Percentiles rank a stretch among this genome's conserved stretches.
Evolutionary conservation across 345 rosid genomes (phyloP).

Genomic region (Populus euphratica): DNA sequence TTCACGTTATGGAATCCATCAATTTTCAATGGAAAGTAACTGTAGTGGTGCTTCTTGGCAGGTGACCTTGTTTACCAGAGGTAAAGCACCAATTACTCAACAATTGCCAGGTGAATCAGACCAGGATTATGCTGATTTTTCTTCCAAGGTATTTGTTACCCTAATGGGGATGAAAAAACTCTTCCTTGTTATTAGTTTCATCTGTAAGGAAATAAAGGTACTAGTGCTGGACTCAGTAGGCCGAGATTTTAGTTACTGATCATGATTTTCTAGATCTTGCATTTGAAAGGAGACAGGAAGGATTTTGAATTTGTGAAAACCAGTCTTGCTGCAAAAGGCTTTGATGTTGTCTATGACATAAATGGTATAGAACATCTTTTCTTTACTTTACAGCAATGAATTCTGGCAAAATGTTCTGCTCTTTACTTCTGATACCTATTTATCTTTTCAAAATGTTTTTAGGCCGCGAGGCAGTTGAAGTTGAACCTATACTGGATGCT

Average conservation of each 20-base stretch:
- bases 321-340: conserved; percentile 90
- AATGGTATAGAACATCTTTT: conserved; percentile 45
- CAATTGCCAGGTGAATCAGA: conserved; percentile 89
- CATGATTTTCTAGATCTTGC: conserved; percentile 60
- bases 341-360: conserved; percentile 89
- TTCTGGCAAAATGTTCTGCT: neutral
- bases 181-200: neutral
- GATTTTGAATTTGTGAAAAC: conserved; percentile 94
- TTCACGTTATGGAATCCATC: neutral
- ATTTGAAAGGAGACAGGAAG: conserved; percentile 93
- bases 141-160: conserved; percentile 60
- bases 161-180: neutral
- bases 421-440: neutral
- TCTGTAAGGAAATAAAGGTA: neutral
- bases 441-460: conserved; percentile 17
- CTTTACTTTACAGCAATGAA: neutral
- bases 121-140: conserved; percentile 74
- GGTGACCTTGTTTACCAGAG: conserved; percentile 94
- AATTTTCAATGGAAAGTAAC: neutral
- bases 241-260: neutral
- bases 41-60: conserved; percentile 23
- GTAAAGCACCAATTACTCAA: conserved; percentile 82
- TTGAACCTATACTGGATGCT: conserved; percentile 85
- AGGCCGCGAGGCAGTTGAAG: conserved; percentile 94
- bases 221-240: neutral